Conservation (phyloP, 2,329 filamentous ascomycete genomes). For the Penicillium rolfsii region DNA sequence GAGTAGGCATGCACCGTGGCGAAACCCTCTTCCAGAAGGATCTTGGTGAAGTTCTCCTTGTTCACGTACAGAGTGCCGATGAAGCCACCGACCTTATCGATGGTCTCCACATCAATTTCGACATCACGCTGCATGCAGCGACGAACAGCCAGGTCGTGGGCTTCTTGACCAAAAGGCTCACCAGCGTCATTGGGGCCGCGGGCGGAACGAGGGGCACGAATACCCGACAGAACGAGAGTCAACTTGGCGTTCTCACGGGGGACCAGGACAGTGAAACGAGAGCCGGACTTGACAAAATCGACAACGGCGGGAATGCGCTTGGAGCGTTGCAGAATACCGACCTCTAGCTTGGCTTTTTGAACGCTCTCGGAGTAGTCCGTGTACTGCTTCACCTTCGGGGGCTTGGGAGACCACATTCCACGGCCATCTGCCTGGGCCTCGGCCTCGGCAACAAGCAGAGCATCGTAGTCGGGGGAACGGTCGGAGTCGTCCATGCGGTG, state of each 20-base stretch:
- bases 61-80: slow-evolving; percentile 93
- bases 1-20: slow-evolving; percentile 93
- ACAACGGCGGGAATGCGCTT: slow-evolving; percentile 91
- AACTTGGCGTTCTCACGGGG: slow-evolving; percentile 93
- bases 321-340: slow-evolving; percentile 83
- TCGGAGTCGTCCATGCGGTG: slow-evolving; percentile 95
- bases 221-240: slow-evolving; percentile 90
- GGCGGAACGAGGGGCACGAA: slow-evolving; percentile 85
- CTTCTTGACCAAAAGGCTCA: slow-evolving; percentile 94
- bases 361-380: slow-evolving; percentile 88
- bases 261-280: slow-evolving; percentile 87
- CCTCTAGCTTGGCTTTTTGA: slow-evolving; percentile 94
- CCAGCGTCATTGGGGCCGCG: slow-evolving; percentile 77
- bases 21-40: slow-evolving; percentile 89
- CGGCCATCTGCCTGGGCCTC: slow-evolving; percentile 81
- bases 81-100: slow-evolving; percentile 96
- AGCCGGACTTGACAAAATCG: slow-evolving; percentile 97
- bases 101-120: slow-evolving; percentile 91
- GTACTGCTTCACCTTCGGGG: slow-evolving; percentile 79
- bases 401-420: slow-evolving; percentile 93
- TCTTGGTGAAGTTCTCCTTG: slow-evolving; percentile 92
- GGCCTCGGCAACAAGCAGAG: slow-evolving; percentile 50
- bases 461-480: slow-evolving; percentile 88
- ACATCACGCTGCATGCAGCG: slow-evolving; percentile 92
- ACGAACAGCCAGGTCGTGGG: slow-evolving; percentile 85